Percentiles rank a stretch among this genome's conserved stretches.
Conservation (phyloP, 2,329 filamentous ascomycete genomes). For the Hymenoscyphus albidus region DNA sequence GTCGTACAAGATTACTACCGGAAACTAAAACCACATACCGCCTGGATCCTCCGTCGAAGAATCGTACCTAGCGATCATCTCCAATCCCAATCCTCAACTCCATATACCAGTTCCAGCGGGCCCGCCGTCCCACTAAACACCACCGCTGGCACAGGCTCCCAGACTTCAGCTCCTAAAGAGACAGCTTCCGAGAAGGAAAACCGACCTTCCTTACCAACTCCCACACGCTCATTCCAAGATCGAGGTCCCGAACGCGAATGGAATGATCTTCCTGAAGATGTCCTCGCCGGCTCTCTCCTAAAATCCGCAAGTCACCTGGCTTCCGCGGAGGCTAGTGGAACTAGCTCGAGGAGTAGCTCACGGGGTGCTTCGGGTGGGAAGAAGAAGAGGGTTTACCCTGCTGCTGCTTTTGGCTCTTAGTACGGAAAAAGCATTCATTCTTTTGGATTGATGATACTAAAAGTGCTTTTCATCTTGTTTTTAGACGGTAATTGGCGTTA, state of each 20-base stretch:
- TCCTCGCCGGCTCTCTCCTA: conserved; percentile 36
- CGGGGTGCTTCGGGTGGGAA: conserved; percentile 43
- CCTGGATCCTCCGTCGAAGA: conserved; percentile 54
- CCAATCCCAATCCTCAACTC: conserved; percentile 5
- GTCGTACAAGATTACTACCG: conserved; percentile 56
- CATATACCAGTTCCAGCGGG: not conserved
- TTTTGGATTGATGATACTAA: too few species aligned
- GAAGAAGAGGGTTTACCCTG: conserved; percentile 58
- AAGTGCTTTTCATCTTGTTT: too few species aligned
- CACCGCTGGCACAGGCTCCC: conserved; percentile 25
- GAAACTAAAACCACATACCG: conserved; percentile 57
- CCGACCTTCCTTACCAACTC: conserved; percentile 41
- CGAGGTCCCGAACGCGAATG: conserved; percentile 57
- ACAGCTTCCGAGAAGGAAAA: conserved; percentile 36
- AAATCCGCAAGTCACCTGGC: conserved; percentile 30
- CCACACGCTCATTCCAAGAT: conserved; percentile 52
- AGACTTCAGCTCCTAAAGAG: not conserved
- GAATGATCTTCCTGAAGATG: conserved; percentile 62
- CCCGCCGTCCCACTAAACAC: conserved; percentile 28
- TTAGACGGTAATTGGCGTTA: too few species aligned
- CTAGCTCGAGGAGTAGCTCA: conserved; percentile 55
- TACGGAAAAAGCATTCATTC: not conserved
- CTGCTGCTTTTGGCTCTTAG: conserved; percentile 56
- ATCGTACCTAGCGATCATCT: conserved; percentile 30
- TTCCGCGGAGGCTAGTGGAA: conserved; percentile 29